These are phyloP conservation scores for Leucocoprinus sp. DNA, from an alignment of 768 basidiomycete species.

Conservation along the genomic window DNA sequence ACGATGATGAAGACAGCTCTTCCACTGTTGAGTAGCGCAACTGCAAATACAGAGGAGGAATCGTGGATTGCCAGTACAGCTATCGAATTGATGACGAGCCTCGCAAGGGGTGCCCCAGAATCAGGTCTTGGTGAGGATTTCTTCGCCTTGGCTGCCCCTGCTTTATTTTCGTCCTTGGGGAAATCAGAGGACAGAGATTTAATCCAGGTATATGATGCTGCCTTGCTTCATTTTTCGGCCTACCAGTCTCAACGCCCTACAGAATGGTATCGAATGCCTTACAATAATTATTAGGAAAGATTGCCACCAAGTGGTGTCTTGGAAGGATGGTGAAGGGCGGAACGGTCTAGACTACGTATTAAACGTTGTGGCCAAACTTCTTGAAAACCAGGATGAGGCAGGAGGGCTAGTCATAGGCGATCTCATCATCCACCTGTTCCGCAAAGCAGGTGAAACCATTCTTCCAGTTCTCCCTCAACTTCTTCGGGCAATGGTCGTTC, in stretches of 20 bases:
- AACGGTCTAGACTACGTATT: slow-evolving; percentile 73
- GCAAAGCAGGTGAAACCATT: slow-evolving; percentile 73
- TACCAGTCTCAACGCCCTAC: slow-evolving; percentile 5
- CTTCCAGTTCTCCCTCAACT: slow-evolving; percentile 83
- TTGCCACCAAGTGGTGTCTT: slow-evolving; percentile 68
- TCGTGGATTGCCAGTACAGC: slow-evolving; percentile 75
- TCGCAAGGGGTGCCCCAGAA: slow-evolving; percentile 58
- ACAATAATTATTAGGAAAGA: slow-evolving; percentile 86
- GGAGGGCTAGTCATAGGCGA: slow-evolving; percentile 93
- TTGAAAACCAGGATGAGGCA: slow-evolving; percentile 80
- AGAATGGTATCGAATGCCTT: slow-evolving; percentile 80
- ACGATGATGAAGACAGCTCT: slow-evolving; percentile 66
- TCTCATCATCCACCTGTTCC: slow-evolving; percentile 85
- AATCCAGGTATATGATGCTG: slow-evolving; percentile 45
- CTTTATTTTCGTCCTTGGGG: slow-evolving; percentile 61
- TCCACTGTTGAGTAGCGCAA: slow-evolving; percentile 61
- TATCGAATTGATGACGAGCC: slow-evolving; percentile 69
- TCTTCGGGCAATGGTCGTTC: slow-evolving; percentile 70
- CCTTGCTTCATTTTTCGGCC: neutral
- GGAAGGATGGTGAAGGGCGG: slow-evolving; percentile 59
- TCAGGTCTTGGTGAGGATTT: slow-evolving; percentile 72
- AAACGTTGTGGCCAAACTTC: slow-evolving; percentile 64
- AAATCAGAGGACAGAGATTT: slow-evolving; percentile 82
- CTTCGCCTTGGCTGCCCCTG: slow-evolving; percentile 66
- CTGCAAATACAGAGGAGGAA: slow-evolving; percentile 48